Percentiles rank a stretch among this genome's conserved stretches.
phyloP scores from a whole-genome alignment of 2,329 filamentous ascomycete species.

The Ilyonectria destructans region DNA sequence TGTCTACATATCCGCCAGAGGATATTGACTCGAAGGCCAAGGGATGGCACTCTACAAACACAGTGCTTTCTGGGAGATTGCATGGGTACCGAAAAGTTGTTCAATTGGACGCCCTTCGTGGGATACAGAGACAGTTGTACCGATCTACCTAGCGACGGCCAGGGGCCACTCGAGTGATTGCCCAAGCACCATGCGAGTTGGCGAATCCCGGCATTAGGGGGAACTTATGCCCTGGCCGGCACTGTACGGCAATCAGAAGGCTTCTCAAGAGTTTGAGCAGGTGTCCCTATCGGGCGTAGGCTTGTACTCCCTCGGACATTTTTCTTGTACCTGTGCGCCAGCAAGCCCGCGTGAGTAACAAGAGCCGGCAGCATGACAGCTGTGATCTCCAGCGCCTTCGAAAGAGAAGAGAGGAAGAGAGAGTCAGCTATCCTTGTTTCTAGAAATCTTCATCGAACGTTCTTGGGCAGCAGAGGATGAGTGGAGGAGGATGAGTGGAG shows the following conservation, averaged over 20 bases:
- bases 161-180: constrained; percentile 24
- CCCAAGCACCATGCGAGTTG: constrained; percentile 30
- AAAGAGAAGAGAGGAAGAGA: constrained; percentile 21
- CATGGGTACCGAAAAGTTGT: background rate
- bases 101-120: constrained; percentile 17
- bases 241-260: constrained; percentile 20
- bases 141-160: constrained; percentile 10
- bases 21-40: constrained; percentile 23
- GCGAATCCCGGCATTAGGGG: constrained; percentile 25
- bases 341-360: constrained; percentile 57
- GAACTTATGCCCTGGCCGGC: constrained; percentile 23
- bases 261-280: constrained; percentile 35
- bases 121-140: constrained; percentile 1
- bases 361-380: constrained; percentile 46
- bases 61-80: background rate
- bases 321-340: constrained; percentile 59
- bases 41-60: background rate
- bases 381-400: constrained; percentile 25
- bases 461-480: constrained; percentile 28
- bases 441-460: constrained; percentile 40
- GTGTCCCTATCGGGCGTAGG: constrained; percentile 42
- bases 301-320: constrained; percentile 58
- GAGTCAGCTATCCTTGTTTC: constrained; percentile 34
- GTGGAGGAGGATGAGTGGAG: constrained; percentile 35
- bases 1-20: constrained; percentile 26